A percentile compares a stretch with the other conserved stretches of the same genome.
phyloP scores from a whole-genome alignment of 2,329 filamentous ascomycete species.

The Emericellopsis cladophorae region DNA sequence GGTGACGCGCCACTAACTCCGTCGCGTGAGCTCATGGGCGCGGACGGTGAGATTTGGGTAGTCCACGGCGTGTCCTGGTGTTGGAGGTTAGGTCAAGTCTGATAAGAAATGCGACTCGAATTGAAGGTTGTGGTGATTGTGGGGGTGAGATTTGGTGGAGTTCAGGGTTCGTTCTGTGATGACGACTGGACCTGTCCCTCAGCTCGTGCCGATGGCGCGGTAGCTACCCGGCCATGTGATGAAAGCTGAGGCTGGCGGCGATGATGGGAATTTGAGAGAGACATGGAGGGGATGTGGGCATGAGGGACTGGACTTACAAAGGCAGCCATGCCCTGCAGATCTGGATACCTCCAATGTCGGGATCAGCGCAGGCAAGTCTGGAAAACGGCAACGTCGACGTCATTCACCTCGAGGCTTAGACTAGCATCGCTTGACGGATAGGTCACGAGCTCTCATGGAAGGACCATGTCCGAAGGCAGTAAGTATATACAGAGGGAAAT shows the following conservation, averaged over 20 bases:
- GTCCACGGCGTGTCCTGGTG: not conserved
- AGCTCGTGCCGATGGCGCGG: not conserved
- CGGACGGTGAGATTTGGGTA: not conserved
- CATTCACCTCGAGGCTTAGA: too few relatives aligned
- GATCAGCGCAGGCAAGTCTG: too few relatives aligned
- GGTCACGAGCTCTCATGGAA: too few relatives aligned
- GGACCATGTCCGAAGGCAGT: too few relatives aligned
- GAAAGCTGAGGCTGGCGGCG: not conserved
- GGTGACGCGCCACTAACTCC: conserved; percentile 18
- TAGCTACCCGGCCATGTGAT: not conserved
- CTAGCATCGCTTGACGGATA: too few relatives aligned
- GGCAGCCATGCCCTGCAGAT: conserved; percentile 8
- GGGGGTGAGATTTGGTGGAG: not conserved
- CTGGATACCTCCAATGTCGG: too few relatives aligned
- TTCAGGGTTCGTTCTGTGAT: not conserved
- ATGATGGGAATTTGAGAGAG: not conserved
- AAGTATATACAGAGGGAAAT: too few relatives aligned
- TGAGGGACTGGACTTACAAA: conserved; percentile 8
- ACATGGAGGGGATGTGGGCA: not conserved
- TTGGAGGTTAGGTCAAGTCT: not conserved
- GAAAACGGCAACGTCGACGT: too few relatives aligned
- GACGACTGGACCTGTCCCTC: too few relatives aligned
- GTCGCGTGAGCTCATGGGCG: not conserved
- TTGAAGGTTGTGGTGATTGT: not conserved
- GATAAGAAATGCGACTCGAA: too few relatives aligned